Base-by-base conservation (phyloP, 139 green algal species). In the Astrephomene gubernaculifera region DNA sequence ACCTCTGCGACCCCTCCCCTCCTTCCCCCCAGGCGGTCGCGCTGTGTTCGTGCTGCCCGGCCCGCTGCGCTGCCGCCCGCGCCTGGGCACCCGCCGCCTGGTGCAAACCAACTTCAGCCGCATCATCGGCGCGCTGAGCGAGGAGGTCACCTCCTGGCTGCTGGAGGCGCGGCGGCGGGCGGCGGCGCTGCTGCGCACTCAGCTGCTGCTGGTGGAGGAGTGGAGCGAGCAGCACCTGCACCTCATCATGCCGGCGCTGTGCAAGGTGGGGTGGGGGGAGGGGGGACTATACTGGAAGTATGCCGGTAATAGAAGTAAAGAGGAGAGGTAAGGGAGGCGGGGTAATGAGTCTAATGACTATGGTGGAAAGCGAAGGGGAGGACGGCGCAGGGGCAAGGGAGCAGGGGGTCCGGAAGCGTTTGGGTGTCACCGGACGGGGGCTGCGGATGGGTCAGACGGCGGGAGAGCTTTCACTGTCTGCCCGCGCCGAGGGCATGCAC, bases 141-240 rank as follows among this genome's bases (percentile, higher is more conserved):
- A 81, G 24, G 92, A 95, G 79, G 74, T 92, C 14, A 72, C 72
- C 1, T 57, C 64, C 35, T 94, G 91, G 91, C 83, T 92, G 84
- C 63, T 75, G 25, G 84, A 86, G 21, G 75, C 87, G 19, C 39
- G 82, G 5, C 52, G 45, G 3, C 84, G 85, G 35, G 86, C 88
- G 1, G 88, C 86, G 7, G 54, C 53, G 39, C 86, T 93, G 75
- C 86, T 93, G 86, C 82, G 71, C 36, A 82, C 83, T 3, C 82
- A 86, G 68, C 83, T 93, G 53, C 53, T 90, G 70, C 63, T 92
- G 60, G 49, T 60, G 22, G 90, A 92, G 78, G 70, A 83, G 33
- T 71, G 69, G 39, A 73, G 64, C 29, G 86, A 86, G 67, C 70
- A 86, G 54, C 87, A 93, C 60, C 75, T 92, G 71, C 74, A 90